Conservation (phyloP, 176 grass and related monocot genomes). For the Pontederia paniculata region DNA sequence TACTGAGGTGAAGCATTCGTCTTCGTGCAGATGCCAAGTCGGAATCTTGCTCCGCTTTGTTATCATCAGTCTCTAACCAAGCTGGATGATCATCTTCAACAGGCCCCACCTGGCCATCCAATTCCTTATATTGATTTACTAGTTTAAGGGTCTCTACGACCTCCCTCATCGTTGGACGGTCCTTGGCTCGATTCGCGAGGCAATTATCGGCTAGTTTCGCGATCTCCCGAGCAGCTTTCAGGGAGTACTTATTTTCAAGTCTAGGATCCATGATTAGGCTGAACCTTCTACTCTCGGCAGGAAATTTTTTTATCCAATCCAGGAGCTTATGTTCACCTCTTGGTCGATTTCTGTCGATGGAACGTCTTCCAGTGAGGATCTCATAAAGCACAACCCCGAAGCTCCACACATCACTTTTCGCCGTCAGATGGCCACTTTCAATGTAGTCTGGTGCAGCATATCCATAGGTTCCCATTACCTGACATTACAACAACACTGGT, state of each 20-base stretch:
- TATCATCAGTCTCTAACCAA: background rate
- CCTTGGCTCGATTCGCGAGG: background rate
- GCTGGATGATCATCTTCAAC: background rate
- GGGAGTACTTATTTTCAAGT: background rate
- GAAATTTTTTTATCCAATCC: constrained; percentile 9
- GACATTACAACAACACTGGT: constrained; percentile 4
- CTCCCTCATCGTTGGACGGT: constrained; percentile 8
- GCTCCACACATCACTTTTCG: constrained; percentile 17
- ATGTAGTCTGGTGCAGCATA: constrained; percentile 68
- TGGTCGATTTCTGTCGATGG: background rate
- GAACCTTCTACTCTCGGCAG: background rate
- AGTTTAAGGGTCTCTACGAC: background rate
- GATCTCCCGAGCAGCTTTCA: background rate
- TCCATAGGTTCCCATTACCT: constrained; percentile 63
- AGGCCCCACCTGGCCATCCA: too few species aligned
- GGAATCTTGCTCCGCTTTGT: background rate
- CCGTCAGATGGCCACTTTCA: constrained; percentile 51
- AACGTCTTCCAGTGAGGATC: background rate
- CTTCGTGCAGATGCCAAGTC: background rate
- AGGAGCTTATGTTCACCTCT: background rate
- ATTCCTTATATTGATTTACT: background rate
- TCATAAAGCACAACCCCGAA: constrained; percentile 7
- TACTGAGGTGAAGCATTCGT: constrained; percentile 12
- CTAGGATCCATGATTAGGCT: background rate
- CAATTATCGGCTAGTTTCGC: background rate